phyloP scores from a whole-genome alignment of 2,329 filamentous ascomycete species.

The Cryphonectria parasitica region DNA sequence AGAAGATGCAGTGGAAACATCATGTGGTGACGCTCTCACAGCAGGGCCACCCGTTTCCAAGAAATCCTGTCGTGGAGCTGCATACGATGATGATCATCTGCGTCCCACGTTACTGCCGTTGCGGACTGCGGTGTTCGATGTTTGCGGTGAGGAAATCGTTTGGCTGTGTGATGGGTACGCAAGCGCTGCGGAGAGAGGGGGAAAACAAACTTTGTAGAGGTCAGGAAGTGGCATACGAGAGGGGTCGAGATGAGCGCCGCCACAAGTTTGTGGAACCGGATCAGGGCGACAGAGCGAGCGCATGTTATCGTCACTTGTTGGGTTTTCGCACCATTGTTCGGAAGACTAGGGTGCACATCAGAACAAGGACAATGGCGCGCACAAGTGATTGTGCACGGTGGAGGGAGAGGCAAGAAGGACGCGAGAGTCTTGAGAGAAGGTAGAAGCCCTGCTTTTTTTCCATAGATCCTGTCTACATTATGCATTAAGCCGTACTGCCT shows the following conservation, averaged over 20 bases:
- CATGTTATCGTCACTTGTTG: background rate
- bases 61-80: background rate
- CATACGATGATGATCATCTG: background rate
- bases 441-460: conserved; percentile 18
- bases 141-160: background rate
- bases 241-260: background rate
- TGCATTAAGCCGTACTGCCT: conserved; percentile 17
- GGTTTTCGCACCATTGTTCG: background rate
- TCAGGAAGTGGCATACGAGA: background rate
- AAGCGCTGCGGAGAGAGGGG: too few relatives aligned
- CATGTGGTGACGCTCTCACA: background rate
- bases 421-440: background rate
- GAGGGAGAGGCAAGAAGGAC: background rate
- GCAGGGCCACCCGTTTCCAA: background rate
- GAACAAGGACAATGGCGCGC: background rate
- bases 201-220: background rate
- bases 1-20: background rate
- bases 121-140: background rate
- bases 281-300: background rate
- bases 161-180: background rate
- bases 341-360: background rate
- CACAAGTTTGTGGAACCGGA: background rate
- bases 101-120: conserved; percentile 16
- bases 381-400: background rate
- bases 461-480: conserved; percentile 29